A percentile compares a stretch with the other conserved stretches of the same genome.
Conservation (phyloP, 371 early-diverging fungal genomes). For the Mucor saturninus region DNA sequence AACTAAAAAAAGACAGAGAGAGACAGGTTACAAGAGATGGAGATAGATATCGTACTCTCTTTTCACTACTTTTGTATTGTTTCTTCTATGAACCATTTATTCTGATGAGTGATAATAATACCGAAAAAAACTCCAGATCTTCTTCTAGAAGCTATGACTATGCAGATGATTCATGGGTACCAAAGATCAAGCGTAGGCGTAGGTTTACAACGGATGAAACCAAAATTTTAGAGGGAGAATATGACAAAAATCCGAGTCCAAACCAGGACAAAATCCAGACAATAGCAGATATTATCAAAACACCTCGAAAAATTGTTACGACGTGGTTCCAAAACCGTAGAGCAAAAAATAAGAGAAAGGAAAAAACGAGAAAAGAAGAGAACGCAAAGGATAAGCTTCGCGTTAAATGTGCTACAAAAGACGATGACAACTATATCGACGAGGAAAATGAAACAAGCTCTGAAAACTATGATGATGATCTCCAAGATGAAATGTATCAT, state of each 20-base stretch:
- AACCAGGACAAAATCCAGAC: slow-evolving; percentile 26
- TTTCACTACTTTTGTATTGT: not conserved
- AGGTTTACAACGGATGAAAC: slow-evolving; percentile 36
- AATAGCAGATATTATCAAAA: slow-evolving; percentile 26
- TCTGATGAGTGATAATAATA: not conserved
- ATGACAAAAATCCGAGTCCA: slow-evolving; percentile 28
- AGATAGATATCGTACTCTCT: too few species aligned
- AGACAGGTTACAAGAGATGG: too few species aligned
- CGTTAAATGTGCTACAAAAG: not conserved
- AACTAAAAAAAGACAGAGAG: not conserved
- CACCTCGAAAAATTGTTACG: slow-evolving; percentile 38
- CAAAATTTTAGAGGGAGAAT: slow-evolving; percentile 33
- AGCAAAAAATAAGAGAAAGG: slow-evolving; percentile 41
- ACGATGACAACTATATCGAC: not conserved
- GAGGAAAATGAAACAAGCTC: not conserved
- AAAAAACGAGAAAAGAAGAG: slow-evolving; percentile 6
- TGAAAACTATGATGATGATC: not conserved
- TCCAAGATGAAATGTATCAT: not conserved
- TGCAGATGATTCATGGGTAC: slow-evolving; percentile 30
- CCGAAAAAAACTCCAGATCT: not conserved
- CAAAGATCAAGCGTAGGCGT: slow-evolving; percentile 41
- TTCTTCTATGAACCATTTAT: not conserved
- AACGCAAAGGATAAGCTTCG: not conserved
- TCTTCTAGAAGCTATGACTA: not conserved
- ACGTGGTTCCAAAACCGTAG: slow-evolving; percentile 55